A percentile compares a stretch with the other conserved stretches of the same genome.
These are phyloP conservation scores for Ilex aquifolium DNA, from an alignment of 257 asterid genomes.

Conservation along the genomic window DNA sequence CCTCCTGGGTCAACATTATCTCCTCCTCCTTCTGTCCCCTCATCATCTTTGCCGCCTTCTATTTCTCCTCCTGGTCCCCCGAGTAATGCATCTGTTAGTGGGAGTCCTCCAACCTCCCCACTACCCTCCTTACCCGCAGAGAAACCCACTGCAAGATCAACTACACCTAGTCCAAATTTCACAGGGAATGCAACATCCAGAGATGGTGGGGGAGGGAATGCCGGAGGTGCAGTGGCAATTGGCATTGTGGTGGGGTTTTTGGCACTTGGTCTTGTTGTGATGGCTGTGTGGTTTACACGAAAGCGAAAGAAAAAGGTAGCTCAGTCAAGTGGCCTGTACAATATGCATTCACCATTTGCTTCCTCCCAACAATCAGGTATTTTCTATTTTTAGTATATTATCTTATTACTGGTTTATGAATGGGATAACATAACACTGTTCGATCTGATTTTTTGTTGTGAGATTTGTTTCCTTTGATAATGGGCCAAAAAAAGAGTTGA, in stretches of 20 bases:
- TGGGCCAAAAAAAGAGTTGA: not conserved
- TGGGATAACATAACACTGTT: too few species aligned
- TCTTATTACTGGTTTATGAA: slow-evolving; percentile 5
- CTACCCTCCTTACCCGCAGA: slow-evolving; percentile 34
- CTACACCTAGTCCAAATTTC: slow-evolving; percentile 32
- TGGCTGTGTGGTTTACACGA: slow-evolving; percentile 54
- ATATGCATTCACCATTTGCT: slow-evolving; percentile 62
- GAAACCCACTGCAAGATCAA: slow-evolving; percentile 65
- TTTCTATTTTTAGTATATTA: slow-evolving; percentile 6
- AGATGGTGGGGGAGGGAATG: slow-evolving; percentile 31
- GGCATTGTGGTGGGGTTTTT: slow-evolving; percentile 55
- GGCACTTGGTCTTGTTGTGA: slow-evolving; percentile 50
- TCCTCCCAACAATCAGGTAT: slow-evolving; percentile 88
- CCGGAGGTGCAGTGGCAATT: slow-evolving; percentile 46
- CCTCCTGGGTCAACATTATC: slow-evolving; percentile 25
- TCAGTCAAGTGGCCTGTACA: slow-evolving; percentile 33
- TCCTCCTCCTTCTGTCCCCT: slow-evolving; percentile 26
- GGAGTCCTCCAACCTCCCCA: slow-evolving; percentile 26
- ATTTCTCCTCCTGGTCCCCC: slow-evolving; percentile 37
- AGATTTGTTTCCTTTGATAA: too few species aligned
- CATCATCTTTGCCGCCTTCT: slow-evolving; percentile 32
- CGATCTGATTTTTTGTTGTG: too few species aligned
- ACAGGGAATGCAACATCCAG: slow-evolving; percentile 31
- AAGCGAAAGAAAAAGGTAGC: slow-evolving; percentile 54
- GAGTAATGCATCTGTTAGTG: slow-evolving; percentile 25